Base-by-base conservation (phyloP, 2,329 filamentous ascomycete genomes). In the Colletotrichum euphorbiae region DNA sequence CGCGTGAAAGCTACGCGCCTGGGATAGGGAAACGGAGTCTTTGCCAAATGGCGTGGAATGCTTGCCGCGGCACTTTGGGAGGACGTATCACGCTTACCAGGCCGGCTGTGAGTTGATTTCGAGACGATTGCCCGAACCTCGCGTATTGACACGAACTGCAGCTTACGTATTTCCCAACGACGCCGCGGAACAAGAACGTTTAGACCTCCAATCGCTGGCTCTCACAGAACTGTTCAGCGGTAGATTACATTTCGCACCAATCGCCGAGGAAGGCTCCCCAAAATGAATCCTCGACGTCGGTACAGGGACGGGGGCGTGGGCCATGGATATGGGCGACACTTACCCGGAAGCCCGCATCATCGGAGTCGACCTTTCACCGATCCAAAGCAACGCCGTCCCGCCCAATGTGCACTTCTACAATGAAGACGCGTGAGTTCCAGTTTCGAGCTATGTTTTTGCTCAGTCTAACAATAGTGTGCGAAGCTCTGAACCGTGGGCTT, bases 321-420 rank as follows among this genome's bases (percentile, higher is more conserved):
- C 89, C 12, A 89, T 92, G 66, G 87, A 91, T 73, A 86, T 93
- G 80, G 89, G 87, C 72, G 86, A 89, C 71, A 74, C 81, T 55
- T 91, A 89, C 68, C 89, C 89, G 12, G 74, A 83, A 4, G 80
- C 89, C 11, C 78, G 84, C 69, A 82, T 92, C 33, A 83, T 85
- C 55, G 90, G 89, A 36, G 90, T 87, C 8, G 90, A 92, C 73
- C 81, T 92, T 6, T 91, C 89, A 1, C 89, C 90, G 2, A 89
- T 91, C 28, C 90, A 92, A 73, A 89, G 90, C 2, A 80, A 80
- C 4, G 82, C 86, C 54, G 89, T 93, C 1, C 91, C 92, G 0
- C 85, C 87, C 17, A 94, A 94, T 70, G 90, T 93, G 13, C 87
- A 89, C 70, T 94, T 94, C 71, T 88, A 89, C 69, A 85, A 94